Base-by-base conservation (phyloP, 2,329 filamentous ascomycete species). In the Calonectria pteridis region DNA sequence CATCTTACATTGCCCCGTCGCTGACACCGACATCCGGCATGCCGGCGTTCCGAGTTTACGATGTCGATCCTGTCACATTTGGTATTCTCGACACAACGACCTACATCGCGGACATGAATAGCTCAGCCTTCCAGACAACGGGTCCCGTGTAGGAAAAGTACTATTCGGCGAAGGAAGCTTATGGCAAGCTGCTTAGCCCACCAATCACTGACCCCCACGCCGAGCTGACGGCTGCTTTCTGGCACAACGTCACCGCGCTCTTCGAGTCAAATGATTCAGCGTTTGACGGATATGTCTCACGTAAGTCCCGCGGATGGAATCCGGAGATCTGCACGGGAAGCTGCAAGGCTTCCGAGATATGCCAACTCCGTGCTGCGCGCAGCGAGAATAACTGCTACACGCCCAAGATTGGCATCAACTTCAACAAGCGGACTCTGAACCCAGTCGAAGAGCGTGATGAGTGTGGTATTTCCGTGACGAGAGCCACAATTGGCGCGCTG, bases 11-110 rank as follows among this genome's bases (percentile, higher is more conserved):
- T 58, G 86, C 85, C 0, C 89, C 89, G 1, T 89, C 87, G 1
- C 83, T 91, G 77, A 89, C 89, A 9, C 90, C 90, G 0, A 90
- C 85, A 1, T 89, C 87, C 1, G 90, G 88, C 35, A 87, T 89
- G 75, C 88, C 90, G 0, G 86, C 89, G 4, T 92, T 92, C 82
- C 88, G 89, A 62, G 86, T 92, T 51, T 91, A 92, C 82, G 85
- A 88, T 20, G 86, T 92, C 70, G 90, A 92, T 77, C 88, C 90
- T 0, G 86, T 86, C 11, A 91, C 89, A 0, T 92, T 88, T 76
- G 88, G 83, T 53, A 84, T 92, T 11, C 81, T 91, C 1, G 90
- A 92, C 69, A 83, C 84, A 37, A 88, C 86, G 5, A 88, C 87
- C 1, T 92, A 91, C 81, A 86, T 87, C 28, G 88, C 90, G 69